Conservation (phyloP, 345 rosid genomes). For the Boechera divaricarpa region DNA sequence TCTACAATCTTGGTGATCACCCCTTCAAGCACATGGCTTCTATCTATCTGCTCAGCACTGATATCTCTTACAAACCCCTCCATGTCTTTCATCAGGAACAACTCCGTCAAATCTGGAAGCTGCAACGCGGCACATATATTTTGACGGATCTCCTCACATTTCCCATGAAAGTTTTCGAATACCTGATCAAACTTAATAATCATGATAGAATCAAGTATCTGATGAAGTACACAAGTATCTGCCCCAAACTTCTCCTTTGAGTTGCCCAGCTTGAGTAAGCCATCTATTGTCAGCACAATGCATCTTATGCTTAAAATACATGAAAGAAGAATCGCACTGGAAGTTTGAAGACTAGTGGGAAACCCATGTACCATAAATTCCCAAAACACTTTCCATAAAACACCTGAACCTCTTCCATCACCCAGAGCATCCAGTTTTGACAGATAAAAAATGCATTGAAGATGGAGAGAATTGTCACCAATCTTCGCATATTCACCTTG, state of each 20-base stretch:
- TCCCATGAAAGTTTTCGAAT: slow-evolving; percentile 66
- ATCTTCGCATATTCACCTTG: slow-evolving; percentile 71
- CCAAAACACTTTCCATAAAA: slow-evolving; percentile 69
- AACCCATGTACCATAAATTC: slow-evolving; percentile 88
- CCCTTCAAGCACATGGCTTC: slow-evolving; percentile 68
- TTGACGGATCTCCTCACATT: slow-evolving; percentile 69
- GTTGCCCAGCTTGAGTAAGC: slow-evolving; percentile 59
- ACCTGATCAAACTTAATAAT: slow-evolving; percentile 72
- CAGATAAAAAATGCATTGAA: slow-evolving; percentile 65
- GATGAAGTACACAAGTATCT: slow-evolving; percentile 56
- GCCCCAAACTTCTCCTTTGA: slow-evolving; percentile 47
- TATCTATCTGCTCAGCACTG: slow-evolving; percentile 55
- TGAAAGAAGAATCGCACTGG: slow-evolving; percentile 78
- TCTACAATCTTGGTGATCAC: slow-evolving; percentile 68
- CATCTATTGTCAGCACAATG: slow-evolving; percentile 63
- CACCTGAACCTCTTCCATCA: slow-evolving; percentile 66
- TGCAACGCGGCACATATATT: slow-evolving; percentile 56
- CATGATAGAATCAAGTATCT: slow-evolving; percentile 72
- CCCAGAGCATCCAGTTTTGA: slow-evolving; percentile 59
- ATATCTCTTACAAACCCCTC: slow-evolving; percentile 70
- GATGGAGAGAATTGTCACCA: slow-evolving; percentile 55
- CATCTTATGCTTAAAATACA: slow-evolving; percentile 70
- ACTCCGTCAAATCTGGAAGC: slow-evolving; percentile 62
- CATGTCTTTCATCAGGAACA: slow-evolving; percentile 82
- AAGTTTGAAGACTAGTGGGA: slow-evolving; percentile 64